Base-by-base conservation (phyloP, 2,329 filamentous ascomycete genomes). In the Penicillium digitatum region DNA sequence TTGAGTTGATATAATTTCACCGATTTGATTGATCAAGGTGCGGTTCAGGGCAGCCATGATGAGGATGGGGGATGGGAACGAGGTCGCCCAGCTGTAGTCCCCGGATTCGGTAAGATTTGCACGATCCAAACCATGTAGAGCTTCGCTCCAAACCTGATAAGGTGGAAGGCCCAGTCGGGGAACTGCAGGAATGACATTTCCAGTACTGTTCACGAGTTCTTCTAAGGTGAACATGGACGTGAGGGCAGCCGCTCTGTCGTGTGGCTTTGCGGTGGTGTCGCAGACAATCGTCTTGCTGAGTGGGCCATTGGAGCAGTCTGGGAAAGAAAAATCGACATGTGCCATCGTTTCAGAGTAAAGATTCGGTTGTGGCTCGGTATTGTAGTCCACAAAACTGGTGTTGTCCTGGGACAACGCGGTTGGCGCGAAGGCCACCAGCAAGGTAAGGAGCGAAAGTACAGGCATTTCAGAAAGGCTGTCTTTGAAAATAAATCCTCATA, bases 21-120 rank as follows among this genome's bases (percentile, higher is more conserved):
- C 85, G 3, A 88, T 80, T 6, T 78, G 72, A 20, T 78, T 67
- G 58, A 88, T 81, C 31, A 88, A 69, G 0, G 79, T 78, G 59
- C 87, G 83, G 58, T 88, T 84, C 59, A 88, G 85, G 0, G 85
- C 80, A 0, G 85, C 83, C 22, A 81, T 80, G 62, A 85, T 79
- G 2, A 81, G 70, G 48, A 89, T 85, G 0, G 85, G 85, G 65
- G 82, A 80, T 0, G 86, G 84, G 63, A 88, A 88, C 0, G 81
- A 84, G 0, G 86, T 88, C 0, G 85, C 82, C 64, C 80, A 82
- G 58, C 76, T 81, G 66, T 79, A 88, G 11, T 80, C 70, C 2
- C 80, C 81, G 12, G 71, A 72, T 6, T 69, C 68, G n/a, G 78
- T 76, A 67, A 84, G 85, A 29, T 79, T 74, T 6, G 82, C 81